Evolutionary conservation across 1,139 yeast species (phyloP), one percentile per base, ranked within the genome.

Genomic region (Yamadazyma dushanensis): DNA sequence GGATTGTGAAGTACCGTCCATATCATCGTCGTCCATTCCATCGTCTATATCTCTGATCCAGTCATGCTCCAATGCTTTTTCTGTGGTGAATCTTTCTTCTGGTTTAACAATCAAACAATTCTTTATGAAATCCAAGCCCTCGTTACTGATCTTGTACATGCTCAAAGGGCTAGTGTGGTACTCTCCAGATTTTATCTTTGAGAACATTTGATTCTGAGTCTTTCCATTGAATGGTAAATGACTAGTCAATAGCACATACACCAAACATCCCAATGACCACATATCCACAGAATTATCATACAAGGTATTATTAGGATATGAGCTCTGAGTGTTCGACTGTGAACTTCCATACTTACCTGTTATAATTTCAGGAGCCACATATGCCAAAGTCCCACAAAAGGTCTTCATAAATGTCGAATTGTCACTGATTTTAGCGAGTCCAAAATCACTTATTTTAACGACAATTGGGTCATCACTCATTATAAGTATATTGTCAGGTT

Each of bases 191-290:
- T 78, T 74, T 26, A 90, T 89, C 50, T 84, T 84, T 34, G 74
- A 74, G 59, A 86, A 87, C 56, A 92, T 68, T 45, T 84, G 86
- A 17, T 86, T 90, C 52, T 90, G 97, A 0, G 96, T 87, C 36
- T 83, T 76, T 1, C 97, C 97, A 54, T 90, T 88, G 55, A 92
- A 92, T 2, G 98, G 98, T 40, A 90, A 65, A 66, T 88, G 96
- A 0, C 94, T 92, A 0, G 97, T 90, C 36, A 92, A 62, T 26
- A 90, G 78, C 8, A 92, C 97, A 60, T 88, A 92, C 0, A 89
- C 83, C 23, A 92, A 65, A 58, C 98, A 92, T 0, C 97, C 76
- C 26, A 70, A 54, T 1, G 97, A 87, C 98, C 98, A 92, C 70
- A 92, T 86, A 58, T 92, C 98, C 5, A 90, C 97, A 41, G 86